phyloP scores from a whole-genome alignment of 805 yeast species.

The Candida alai region DNA sequence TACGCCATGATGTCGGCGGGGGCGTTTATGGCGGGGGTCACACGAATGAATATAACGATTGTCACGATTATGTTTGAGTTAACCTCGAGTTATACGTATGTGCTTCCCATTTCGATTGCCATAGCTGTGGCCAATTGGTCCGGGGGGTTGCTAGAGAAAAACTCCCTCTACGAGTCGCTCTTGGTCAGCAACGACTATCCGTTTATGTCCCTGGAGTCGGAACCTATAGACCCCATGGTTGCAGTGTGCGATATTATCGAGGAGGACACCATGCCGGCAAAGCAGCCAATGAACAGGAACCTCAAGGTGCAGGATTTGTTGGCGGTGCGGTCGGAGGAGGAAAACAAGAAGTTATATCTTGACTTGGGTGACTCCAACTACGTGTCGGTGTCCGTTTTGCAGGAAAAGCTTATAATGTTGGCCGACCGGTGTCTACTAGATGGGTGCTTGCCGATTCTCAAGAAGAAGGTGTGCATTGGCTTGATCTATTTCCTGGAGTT shows the following conservation, averaged over 20 bases:
- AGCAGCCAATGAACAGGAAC: slow-evolving; percentile 16
- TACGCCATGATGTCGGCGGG: slow-evolving; percentile 55
- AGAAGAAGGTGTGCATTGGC: slow-evolving; percentile 36
- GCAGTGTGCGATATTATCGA: slow-evolving; percentile 34
- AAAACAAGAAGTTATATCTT: slow-evolving; percentile 20
- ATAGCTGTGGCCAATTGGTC: slow-evolving; percentile 57
- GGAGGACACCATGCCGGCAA: slow-evolving; percentile 10
- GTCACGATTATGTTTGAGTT: slow-evolving; percentile 51
- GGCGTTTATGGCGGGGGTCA: slow-evolving; percentile 55
- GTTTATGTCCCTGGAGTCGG: slow-evolving; percentile 42
- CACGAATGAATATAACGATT: slow-evolving; percentile 51
- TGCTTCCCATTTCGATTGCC: slow-evolving; percentile 52
- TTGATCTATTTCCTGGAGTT: slow-evolving; percentile 47
- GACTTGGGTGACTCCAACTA: slow-evolving; percentile 35
- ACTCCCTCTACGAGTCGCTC: slow-evolving; percentile 47
- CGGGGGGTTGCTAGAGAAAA: slow-evolving; percentile 48
- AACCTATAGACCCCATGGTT: slow-evolving; percentile 30
- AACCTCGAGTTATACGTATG: slow-evolving; percentile 54
- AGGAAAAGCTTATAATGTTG: slow-evolving; percentile 31
- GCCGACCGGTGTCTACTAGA: slow-evolving; percentile 44
- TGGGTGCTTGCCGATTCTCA: slow-evolving; percentile 50
- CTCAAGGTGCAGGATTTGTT: neutral
- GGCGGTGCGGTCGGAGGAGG: neutral
- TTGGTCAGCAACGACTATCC: slow-evolving; percentile 50
- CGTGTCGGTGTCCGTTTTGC: slow-evolving; percentile 28